These are phyloP conservation scores for Mucor racemosus DNA, from an alignment of 371 early-diverging fungal species.

Conservation along the genomic window DNA sequence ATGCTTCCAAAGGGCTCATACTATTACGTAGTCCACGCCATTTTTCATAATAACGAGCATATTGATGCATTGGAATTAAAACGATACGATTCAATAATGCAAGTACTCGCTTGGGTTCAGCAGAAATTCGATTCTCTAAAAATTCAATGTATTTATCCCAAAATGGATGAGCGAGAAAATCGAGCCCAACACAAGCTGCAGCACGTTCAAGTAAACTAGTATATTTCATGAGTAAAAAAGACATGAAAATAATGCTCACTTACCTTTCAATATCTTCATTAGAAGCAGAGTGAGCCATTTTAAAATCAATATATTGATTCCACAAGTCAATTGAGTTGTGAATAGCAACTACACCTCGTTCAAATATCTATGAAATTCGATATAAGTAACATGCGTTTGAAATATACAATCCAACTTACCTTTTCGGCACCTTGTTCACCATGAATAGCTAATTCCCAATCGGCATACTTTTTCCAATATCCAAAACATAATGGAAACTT, in stretches of 20 bases:
- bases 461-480: conserved; percentile 81
- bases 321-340: conserved; percentile 71
- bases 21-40: conserved; percentile 56
- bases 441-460: conserved; percentile 53
- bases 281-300: conserved; percentile 50
- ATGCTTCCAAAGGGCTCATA: conserved; percentile 53
- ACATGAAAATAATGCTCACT: conserved; percentile 7
- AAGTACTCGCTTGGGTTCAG: conserved; percentile 43
- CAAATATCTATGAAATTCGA: conserved; percentile 54
- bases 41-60: conserved; percentile 74
- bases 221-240: too few relatives aligned
- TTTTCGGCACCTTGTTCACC: conserved; percentile 63
- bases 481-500: conserved; percentile 77
- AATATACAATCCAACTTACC: conserved; percentile 30
- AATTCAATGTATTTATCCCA: conserved; percentile 78
- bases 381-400: neutral
- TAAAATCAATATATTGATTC: conserved; percentile 69
- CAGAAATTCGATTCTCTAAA: conserved; percentile 52
- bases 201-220: conserved; percentile 66
- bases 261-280: conserved; percentile 63
- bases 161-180: conserved; percentile 71
- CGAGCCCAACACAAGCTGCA: conserved; percentile 61
- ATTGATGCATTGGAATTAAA: conserved; percentile 72
- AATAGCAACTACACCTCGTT: conserved; percentile 67
- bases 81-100: conserved; percentile 64